These are phyloP conservation scores for Amaranthus hypochondriacus DNA, from an alignment of 148 eudicot genomes.

Conservation along the genomic window DNA sequence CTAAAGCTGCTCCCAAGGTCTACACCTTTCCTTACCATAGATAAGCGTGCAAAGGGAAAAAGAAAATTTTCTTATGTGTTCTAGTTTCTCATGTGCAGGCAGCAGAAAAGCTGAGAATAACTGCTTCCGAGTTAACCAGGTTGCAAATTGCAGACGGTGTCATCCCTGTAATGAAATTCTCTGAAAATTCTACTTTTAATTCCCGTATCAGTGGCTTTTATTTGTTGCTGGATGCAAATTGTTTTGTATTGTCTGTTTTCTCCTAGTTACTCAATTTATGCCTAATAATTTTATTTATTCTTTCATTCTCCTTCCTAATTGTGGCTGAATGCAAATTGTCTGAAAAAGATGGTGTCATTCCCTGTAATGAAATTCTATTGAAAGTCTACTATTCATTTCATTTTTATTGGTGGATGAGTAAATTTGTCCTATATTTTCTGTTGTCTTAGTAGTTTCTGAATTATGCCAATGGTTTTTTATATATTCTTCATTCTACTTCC, in stretches of 20 bases:
- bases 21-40: slow-evolving; percentile 12
- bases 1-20: slow-evolving; percentile 82
- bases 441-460: background rate
- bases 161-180: slow-evolving; percentile 45
- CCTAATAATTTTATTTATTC: background rate
- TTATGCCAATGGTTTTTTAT: background rate
- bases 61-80: background rate
- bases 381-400: background rate
- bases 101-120: slow-evolving; percentile 72
- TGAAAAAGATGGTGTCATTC: slow-evolving; percentile 44
- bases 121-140: slow-evolving; percentile 61
- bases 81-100: slow-evolving; percentile 43
- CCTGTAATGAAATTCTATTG: slow-evolving; percentile 36
- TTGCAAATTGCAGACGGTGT: slow-evolving; percentile 65
- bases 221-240: background rate
- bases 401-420: background rate
- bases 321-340: slow-evolving; percentile 36
- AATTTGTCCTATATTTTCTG: background rate
- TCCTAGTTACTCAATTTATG: background rate
- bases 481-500: background rate
- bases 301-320: background rate
- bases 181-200: background rate
- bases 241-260: background rate
- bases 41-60: slow-evolving; percentile 2
- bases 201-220: background rate